These are phyloP conservation scores for Claviceps purpurea DNA, from an alignment of 2,329 filamentous ascomycete species.

Conservation along the genomic window DNA sequence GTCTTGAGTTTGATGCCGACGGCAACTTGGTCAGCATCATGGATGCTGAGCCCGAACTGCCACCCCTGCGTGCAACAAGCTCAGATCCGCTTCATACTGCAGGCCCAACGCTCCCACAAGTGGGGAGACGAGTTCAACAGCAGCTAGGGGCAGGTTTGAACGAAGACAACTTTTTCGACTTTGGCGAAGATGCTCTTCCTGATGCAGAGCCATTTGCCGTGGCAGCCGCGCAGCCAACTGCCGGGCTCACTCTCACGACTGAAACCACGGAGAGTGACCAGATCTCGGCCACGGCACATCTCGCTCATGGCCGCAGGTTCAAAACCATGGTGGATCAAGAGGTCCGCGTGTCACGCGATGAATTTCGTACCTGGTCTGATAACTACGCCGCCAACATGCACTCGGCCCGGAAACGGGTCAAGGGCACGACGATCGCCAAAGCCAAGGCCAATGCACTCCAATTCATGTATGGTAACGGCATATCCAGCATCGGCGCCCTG, in stretches of 20 bases:
- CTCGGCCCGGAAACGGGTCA: constrained; percentile 14
- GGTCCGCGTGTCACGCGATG: constrained; percentile 22
- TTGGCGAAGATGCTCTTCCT: constrained; percentile 25
- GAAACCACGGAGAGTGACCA: constrained; percentile 11
- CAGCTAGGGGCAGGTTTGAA: neutral
- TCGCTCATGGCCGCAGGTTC: constrained; percentile 14
- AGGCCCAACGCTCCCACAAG: neutral
- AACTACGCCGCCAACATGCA: constrained; percentile 44
- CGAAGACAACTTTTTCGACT: constrained; percentile 16
- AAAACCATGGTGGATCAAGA: constrained; percentile 18
- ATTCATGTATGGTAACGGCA: constrained; percentile 20
- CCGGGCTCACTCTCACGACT: constrained; percentile 9
- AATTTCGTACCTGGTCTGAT: constrained; percentile 26
- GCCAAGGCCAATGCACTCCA: constrained; percentile 24
- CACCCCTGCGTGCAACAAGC: constrained; percentile 17
- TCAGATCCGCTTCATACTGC: constrained; percentile 2
- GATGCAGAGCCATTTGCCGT: constrained; percentile 23
- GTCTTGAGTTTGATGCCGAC: constrained; percentile 36
- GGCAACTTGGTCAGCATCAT: constrained; percentile 32
- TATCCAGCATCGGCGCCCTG: constrained; percentile 18
- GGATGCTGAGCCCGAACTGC: constrained; percentile 31
- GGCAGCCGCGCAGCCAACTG: constrained; percentile 6
- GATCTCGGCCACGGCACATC: constrained; percentile 10
- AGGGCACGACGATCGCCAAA: constrained; percentile 17
- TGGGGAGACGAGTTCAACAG: neutral